Percentiles rank a stretch among this genome's conserved stretches.
phyloP scores from a whole-genome alignment of 306 rosid species.

The Myrica gale region DNA sequence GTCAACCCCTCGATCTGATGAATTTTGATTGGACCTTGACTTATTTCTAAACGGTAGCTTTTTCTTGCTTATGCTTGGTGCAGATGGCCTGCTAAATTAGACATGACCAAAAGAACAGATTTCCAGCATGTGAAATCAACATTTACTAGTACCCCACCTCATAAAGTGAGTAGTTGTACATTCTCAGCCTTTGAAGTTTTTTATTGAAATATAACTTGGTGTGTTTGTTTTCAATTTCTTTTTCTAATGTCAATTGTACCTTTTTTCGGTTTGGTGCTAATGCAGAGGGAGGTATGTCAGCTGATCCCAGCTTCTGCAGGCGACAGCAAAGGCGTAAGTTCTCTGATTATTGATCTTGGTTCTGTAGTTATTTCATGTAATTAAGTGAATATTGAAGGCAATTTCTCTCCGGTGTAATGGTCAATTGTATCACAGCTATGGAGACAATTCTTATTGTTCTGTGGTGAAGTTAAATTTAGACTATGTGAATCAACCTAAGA shows the following conservation, averaged over 20 bases:
- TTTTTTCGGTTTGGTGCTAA: conserved; percentile 24
- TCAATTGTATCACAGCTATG: not conserved
- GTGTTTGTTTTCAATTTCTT: not conserved
- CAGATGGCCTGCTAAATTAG: conserved; percentile 94
- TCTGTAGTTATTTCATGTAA: conserved; percentile 4
- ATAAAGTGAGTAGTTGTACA: conserved; percentile 58
- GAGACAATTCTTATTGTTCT: not conserved
- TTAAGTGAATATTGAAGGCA: not conserved
- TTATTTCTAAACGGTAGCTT: conserved; percentile 9
- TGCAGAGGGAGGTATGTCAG: conserved; percentile 91
- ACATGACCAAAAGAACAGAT: conserved; percentile 95
- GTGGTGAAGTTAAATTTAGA: conserved; percentile 5
- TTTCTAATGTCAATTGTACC: conserved; percentile 15
- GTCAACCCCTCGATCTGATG: conserved; percentile 25
- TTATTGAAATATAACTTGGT: not conserved
- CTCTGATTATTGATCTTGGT: conserved; percentile 24
- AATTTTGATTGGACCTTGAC: conserved; percentile 12
- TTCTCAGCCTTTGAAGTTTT: not conserved
- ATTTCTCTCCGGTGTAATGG: not conserved
- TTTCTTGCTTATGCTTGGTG: conserved; percentile 38
- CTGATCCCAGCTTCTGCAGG: conserved; percentile 69
- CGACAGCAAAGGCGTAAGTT: conserved; percentile 73
- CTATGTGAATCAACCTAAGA: not conserved
- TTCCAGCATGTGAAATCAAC: conserved; percentile 78
- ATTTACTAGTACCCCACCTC: conserved; percentile 69